phyloP scores from a whole-genome alignment of 2,329 filamentous ascomycete genomes.

The Pseudocercospora ulei region DNA sequence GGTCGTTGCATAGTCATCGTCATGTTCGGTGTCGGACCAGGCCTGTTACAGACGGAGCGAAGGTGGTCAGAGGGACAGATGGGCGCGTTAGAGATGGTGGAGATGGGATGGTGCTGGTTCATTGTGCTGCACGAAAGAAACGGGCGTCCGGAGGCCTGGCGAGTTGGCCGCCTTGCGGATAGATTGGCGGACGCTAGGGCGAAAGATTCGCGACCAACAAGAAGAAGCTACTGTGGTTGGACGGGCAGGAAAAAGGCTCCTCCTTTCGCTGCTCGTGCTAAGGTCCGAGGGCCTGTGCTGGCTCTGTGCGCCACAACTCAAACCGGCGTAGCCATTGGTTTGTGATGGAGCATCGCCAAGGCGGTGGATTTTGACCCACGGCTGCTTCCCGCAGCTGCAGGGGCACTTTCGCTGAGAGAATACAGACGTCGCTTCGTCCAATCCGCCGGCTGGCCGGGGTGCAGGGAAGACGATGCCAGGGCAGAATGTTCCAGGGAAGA shows the following conservation, averaged over 20 bases:
- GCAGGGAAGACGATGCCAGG: no score
- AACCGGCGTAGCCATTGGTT: constrained; percentile 13
- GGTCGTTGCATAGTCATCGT: constrained; percentile 24
- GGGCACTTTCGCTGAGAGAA: no score
- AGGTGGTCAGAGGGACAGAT: not conserved
- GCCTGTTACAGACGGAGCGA: constrained; percentile 1
- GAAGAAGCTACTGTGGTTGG: no score
- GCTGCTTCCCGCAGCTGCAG: no score
- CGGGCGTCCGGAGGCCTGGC: not conserved
- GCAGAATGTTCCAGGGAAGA: no score
- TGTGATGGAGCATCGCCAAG: constrained; percentile 17
- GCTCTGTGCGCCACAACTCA: constrained; percentile 21
- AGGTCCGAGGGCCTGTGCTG: constrained; percentile 20
- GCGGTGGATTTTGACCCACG: no score
- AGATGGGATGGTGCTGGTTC: constrained; percentile 10
- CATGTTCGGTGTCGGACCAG: constrained; percentile 19
- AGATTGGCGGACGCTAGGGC: constrained; percentile 1
- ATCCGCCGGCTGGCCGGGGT: no score
- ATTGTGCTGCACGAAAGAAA: constrained; percentile 9
- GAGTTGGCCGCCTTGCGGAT: no score
- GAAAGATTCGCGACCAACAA: constrained; percentile 9
- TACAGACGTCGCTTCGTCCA: no score
- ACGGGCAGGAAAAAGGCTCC: constrained; percentile 12
- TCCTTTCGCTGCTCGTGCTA: constrained; percentile 16
- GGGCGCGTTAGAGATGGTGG: constrained; percentile 10